Base-by-base conservation (phyloP, 805 yeast species). In the Suhomyces faveliae region DNA sequence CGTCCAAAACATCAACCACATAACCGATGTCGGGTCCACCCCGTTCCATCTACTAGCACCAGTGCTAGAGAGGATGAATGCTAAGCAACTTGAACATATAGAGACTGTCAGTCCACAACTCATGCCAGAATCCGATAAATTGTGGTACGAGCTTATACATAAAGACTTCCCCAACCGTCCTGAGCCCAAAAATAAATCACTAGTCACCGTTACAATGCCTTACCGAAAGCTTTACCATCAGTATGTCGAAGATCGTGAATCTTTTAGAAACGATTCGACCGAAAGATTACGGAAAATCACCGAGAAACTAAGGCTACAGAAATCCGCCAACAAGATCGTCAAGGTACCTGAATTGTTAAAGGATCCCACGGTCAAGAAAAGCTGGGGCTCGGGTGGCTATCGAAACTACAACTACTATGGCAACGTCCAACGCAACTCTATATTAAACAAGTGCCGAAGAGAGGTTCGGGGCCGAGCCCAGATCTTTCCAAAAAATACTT, bases 161-260 rank as follows among this genome's bases (percentile, higher is more conserved):
- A 68, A 74, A 47, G 84, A 79, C 55, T 80, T 80, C 51, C 70
- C 77, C 2, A 72, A 71, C 42, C 57, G 81, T 29, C 80, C 81
- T 5, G 27, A 33, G 11, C 42, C 43, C 11, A 37, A 15, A n/a
- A 46, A 11, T 13, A 29, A 20, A 11, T 17, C n/a, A 5, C 13
- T 17, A 9, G 35, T 17, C 21, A 10, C 43, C 15, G 29, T n/a
- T 11, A 15, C 20, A 6, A 65, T 70, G 63, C 70, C 75, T 17
- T 62, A 73, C 21, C 65, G 71, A 49, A 60, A 63, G 1, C 51
- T 74, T 20, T 80, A 77, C 60, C 56, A 62, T 39, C 56, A 54
- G 46, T 79, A 77, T 51, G 49, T 58, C 1, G 46, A 51, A 3
- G 80, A 77, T 43, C 61, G 77, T 39, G 79, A 77, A 42, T 49